phyloP scores from a whole-genome alignment of 2,329 filamentous ascomycete species.

The Huntiella bhutanensis region DNA sequence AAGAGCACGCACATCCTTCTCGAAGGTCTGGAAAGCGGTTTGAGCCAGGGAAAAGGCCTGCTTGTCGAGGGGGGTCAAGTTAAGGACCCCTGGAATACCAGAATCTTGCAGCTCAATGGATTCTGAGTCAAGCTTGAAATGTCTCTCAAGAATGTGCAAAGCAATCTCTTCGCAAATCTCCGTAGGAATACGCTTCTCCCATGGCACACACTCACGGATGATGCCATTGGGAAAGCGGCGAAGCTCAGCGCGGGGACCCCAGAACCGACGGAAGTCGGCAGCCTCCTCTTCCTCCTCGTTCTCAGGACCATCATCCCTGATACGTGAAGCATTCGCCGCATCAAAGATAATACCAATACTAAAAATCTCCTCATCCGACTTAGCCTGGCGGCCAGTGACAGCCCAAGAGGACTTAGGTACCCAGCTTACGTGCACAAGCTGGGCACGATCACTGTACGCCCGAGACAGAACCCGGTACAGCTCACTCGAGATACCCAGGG shows the following conservation, averaged over 20 bases:
- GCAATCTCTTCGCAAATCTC: constrained; percentile 67
- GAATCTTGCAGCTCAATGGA: constrained; percentile 33
- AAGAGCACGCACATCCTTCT: constrained; percentile 56
- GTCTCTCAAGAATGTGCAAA: constrained; percentile 47
- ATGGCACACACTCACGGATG: constrained; percentile 81
- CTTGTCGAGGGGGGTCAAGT: constrained; percentile 27
- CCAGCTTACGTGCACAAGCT: constrained; percentile 41
- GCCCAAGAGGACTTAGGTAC: constrained; percentile 18
- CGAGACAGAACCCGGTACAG: constrained; percentile 46
- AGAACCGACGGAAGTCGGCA: constrained; percentile 69
- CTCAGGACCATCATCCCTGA: constrained; percentile 72
- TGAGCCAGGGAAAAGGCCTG: constrained; percentile 48
- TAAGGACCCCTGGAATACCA: constrained; percentile 30
- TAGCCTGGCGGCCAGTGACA: constrained; percentile 13
- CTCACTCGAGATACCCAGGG: constrained; percentile 31
- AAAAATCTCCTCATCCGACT: constrained; percentile 1
- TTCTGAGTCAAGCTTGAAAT: constrained; percentile 41
- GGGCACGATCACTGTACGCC: constrained; percentile 58
- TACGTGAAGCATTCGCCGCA: constrained; percentile 48
- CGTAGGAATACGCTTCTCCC: constrained; percentile 44
- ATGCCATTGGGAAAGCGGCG: constrained; percentile 89
- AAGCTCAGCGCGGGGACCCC: constrained; percentile 85
- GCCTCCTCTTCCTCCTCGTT: constrained; percentile 75
- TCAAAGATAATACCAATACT: constrained; percentile 53
- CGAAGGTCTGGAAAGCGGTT: constrained; percentile 52